A percentile compares a stretch with the other conserved stretches of the same genome.
Evolutionary conservation across 306 rosid species (phyloP).

Genomic region (Medicago ruthenica): DNA sequence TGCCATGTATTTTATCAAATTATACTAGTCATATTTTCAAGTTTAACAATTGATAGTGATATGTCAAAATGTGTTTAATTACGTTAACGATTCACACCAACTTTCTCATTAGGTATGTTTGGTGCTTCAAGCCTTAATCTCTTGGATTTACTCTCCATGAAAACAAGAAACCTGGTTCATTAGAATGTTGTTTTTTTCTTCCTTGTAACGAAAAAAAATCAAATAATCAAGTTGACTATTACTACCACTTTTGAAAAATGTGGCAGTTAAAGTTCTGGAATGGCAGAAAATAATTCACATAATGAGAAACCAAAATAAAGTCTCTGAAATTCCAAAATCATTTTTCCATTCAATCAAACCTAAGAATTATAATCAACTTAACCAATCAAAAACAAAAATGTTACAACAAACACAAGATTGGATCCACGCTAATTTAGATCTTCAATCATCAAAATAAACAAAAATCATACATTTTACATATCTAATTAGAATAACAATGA

Average conservation of each 20-base stretch:
- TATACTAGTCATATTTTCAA: no score
- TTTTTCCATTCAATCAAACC: conserved; percentile 6
- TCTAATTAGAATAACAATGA: not conserved
- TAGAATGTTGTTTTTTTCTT: no score
- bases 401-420: conserved; percentile 32
- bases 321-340: not conserved
- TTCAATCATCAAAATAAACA: not conserved
- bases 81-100: no score
- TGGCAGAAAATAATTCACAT: not conserved
- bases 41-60: no score
- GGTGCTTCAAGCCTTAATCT: no score
- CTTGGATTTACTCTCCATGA: no score
- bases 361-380: not conserved
- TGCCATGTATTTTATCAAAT: no score
- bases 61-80: no score
- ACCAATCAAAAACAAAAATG: not conserved
- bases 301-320: not conserved
- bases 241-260: conserved; percentile 18
- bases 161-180: no score
- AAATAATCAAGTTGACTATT: not conserved
- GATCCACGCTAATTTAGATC: conserved; percentile 37
- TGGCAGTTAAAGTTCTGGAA: not conserved
- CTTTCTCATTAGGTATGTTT: no score
- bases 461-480: not conserved
- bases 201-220: no score